Percentiles rank a stretch among this genome's conserved stretches.
Evolutionary conservation across 1,139 yeast species (phyloP).

Genomic region (Yamadazyma aaseri): DNA sequence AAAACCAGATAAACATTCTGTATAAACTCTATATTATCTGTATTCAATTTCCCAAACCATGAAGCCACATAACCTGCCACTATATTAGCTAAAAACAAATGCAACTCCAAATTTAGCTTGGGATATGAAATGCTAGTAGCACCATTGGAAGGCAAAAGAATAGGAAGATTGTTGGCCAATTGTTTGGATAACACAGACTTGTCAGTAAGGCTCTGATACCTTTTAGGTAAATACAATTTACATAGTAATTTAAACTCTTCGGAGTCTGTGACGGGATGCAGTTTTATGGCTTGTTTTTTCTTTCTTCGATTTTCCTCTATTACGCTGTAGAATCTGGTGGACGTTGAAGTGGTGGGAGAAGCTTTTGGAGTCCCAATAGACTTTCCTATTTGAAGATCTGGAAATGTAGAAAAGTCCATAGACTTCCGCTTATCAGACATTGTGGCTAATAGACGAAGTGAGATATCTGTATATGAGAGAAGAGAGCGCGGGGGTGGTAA

Average conservation of each 20-base stretch:
- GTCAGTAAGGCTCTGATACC: constrained; percentile 24
- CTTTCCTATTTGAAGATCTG: constrained; percentile 3
- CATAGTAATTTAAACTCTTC: constrained; percentile 36
- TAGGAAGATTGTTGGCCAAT: constrained; percentile 29
- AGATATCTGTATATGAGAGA: too few species aligned
- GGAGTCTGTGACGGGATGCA: constrained; percentile 13
- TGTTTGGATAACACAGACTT: constrained; percentile 17
- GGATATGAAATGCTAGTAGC: constrained; percentile 16
- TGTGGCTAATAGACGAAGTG: background rate
- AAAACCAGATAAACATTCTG: constrained; percentile 29
- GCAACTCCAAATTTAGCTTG: constrained; percentile 35
- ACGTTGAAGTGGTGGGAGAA: constrained; percentile 18
- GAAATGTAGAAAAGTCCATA: constrained; percentile 4
- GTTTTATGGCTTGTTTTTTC: constrained; percentile 9
- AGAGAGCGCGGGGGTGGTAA: background rate
- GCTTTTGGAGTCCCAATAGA: constrained; percentile 13
- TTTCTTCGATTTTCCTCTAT: constrained; percentile 12
- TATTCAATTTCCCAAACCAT: constrained; percentile 45
- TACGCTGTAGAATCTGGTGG: constrained; percentile 14
- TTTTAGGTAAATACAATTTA: constrained; percentile 34
- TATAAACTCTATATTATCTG: constrained; percentile 38
- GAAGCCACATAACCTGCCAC: constrained; percentile 34
- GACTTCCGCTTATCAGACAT: constrained; percentile 4
- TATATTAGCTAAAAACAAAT: constrained; percentile 35
- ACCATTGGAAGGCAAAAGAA: constrained; percentile 16